Percentiles rank a stretch among this genome's conserved stretches.
phyloP scores from a whole-genome alignment of 202 grass and related monocot genomes.

The Zoysia matrella region DNA sequence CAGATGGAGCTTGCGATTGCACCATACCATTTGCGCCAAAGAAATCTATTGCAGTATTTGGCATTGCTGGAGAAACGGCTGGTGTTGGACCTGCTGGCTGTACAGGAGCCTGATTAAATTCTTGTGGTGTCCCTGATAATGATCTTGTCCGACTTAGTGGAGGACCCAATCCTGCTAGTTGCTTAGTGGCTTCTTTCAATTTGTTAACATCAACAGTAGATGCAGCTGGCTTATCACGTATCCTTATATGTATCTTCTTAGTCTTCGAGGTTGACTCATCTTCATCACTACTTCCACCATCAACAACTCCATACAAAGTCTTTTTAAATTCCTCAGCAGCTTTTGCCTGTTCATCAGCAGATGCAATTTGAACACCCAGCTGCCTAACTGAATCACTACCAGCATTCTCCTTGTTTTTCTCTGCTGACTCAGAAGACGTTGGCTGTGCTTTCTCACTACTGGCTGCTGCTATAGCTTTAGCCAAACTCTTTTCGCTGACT shows the following conservation, averaged over 20 bases:
- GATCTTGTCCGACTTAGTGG: constrained; percentile 76
- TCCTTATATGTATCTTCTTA: constrained; percentile 91
- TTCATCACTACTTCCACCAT: constrained; percentile 92
- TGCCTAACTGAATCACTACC: constrained; percentile 69
- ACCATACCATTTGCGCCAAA: constrained; percentile 77
- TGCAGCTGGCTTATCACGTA: constrained; percentile 79
- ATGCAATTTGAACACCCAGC: constrained; percentile 64
- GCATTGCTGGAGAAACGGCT: constrained; percentile 50
- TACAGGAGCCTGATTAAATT: constrained; percentile 46
- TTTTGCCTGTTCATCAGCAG: constrained; percentile 86
- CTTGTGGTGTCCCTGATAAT: constrained; percentile 62
- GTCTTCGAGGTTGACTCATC: constrained; percentile 70
- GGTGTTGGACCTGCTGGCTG: constrained; percentile 42
- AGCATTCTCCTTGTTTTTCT: constrained; percentile 50
- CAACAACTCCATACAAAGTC: constrained; percentile 84
- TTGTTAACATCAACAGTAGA: constrained; percentile 85
- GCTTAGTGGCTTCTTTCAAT: constrained; percentile 95
- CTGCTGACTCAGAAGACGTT: constrained; percentile 45
- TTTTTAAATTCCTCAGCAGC: constrained; percentile 96
- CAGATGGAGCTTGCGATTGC: constrained; percentile 47
- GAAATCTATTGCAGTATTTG: constrained; percentile 57
- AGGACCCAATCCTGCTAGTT: constrained; percentile 73
- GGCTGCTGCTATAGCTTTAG: constrained; percentile 72
- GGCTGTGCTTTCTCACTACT: constrained; percentile 59
- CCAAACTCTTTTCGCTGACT: constrained; percentile 93